Percentiles rank a stretch among this genome's conserved stretches.
phyloP scores from a whole-genome alignment of 495 filamentous ascomycete genomes.

The Chlorociboria aeruginascens region DNA sequence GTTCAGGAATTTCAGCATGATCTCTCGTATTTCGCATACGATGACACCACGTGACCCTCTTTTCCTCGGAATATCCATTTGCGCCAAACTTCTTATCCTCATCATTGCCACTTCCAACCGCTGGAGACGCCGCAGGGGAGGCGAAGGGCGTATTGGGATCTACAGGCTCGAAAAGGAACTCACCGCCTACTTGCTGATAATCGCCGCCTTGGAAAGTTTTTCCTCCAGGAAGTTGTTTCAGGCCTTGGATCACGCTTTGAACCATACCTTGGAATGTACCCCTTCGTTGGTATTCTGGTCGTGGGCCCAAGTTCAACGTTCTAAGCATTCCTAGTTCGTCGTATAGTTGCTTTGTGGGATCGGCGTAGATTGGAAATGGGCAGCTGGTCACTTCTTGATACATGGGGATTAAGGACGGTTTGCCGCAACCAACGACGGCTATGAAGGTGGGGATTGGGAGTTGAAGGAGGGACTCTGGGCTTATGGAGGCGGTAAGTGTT shows the following conservation, averaged over 20 bases:
- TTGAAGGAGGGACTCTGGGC: conserved; percentile 38
- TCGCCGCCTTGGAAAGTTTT: conserved; percentile 56
- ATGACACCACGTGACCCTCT: conserved; percentile 65
- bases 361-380: conserved; percentile 71
- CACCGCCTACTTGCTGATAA: conserved; percentile 63
- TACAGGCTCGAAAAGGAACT: conserved; percentile 61
- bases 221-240: conserved; percentile 39
- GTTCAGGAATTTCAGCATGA: conserved; percentile 56
- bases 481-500: conserved; percentile 46
- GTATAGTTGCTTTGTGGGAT: conserved; percentile 61
- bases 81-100: background rate
- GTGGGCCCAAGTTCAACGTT: conserved; percentile 45
- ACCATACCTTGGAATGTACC: conserved; percentile 32
- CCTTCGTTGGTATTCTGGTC: conserved; percentile 55
- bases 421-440: conserved; percentile 67
- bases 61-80: conserved; percentile 28
- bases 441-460: conserved; percentile 52
- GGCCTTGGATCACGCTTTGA: conserved; percentile 40
- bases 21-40: conserved; percentile 72
- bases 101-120: conserved; percentile 16
- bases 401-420: conserved; percentile 56
- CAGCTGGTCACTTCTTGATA: conserved; percentile 53
- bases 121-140: background rate
- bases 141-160: conserved; percentile 4
- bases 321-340: conserved; percentile 56